Conservation (phyloP, 78 protist genomes). For the Dictyostelium capitatum region DNA sequence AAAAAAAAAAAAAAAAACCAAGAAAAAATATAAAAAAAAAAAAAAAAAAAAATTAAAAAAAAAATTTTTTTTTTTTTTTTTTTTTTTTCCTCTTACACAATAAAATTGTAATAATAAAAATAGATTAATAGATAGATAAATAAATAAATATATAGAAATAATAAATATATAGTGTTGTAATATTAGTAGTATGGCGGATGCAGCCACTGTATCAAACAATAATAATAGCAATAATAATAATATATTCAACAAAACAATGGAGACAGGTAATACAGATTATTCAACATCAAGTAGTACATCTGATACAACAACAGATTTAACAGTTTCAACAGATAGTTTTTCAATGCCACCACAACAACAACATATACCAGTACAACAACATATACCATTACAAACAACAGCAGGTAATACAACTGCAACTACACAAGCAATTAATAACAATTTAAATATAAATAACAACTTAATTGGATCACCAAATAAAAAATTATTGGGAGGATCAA, state of each 20-base stretch:
- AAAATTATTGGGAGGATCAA: background rate
- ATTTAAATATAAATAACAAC: background rate
- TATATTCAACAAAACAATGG: too few relatives aligned
- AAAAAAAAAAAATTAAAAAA: too few relatives aligned
- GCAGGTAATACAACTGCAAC: background rate
- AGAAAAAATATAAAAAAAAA: too few relatives aligned
- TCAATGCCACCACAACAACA: constrained; percentile 18
- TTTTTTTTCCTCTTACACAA: too few relatives aligned
- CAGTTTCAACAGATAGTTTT: constrained; percentile 44
- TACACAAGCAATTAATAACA: background rate
- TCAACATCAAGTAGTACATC: constrained; percentile 32
- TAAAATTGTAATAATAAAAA: too few relatives aligned
- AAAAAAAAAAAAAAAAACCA: too few relatives aligned
- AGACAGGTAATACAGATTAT: constrained; percentile 8
- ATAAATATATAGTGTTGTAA: too few relatives aligned
- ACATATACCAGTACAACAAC: background rate
- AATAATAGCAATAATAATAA: background rate
- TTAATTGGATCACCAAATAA: constrained; percentile 3
- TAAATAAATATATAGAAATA: too few relatives aligned
- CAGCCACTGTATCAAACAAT: constrained; percentile 11
- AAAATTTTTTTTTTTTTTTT: too few relatives aligned
- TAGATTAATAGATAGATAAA: too few relatives aligned
- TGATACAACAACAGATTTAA: constrained; percentile 24
- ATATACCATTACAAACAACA: background rate
- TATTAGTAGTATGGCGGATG: background rate